Base-by-base conservation (phyloP, 345 rosid genomes). In the Corymbia maculata region DNA sequence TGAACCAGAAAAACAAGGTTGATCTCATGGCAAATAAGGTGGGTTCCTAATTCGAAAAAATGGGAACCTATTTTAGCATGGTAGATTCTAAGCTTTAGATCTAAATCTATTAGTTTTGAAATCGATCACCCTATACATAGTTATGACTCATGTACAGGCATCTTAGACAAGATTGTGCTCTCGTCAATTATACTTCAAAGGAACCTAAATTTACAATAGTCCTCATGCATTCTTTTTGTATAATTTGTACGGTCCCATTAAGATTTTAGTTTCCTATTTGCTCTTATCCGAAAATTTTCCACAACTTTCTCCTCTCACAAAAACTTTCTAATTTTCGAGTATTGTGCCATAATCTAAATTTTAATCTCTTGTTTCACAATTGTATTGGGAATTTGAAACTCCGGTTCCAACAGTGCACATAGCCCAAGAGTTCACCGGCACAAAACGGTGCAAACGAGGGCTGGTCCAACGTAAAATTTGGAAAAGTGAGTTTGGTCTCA, bases 51-150 rank as follows among this genome's bases (percentile, higher is more conserved):
- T 55, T 55, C 10, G 5, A 55, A 55, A 55, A 55, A 21, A 8
- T 55, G 12, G 2, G 5, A 21, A 55, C 19, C 0, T 0, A 55
- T 0, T 55, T 11, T 55, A 55, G 0, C 0, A 8, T 8, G 11
- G 0, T 53, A 0, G 59, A 4, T 6, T 0, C 5, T 17, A 53
- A 2, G 0, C 59, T 55, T 55, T 8, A 55, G 26, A 55, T 55
- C 22, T 9, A 0, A 55, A 55, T 55, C 19, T 55, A 21, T 21
- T 10, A 3, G 1, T 10, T 53, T 9, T 2, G 6, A 51, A 51
- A 51, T 51, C 17, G 16, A 51, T 51, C 0, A 4, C 7, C 59
- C 4, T 53, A 55, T 19, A 55, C 11, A 55, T 53, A 0, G 8
- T 55, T 8, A 21, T 55, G 61, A 55, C 26, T 55, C 2, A 55